phyloP scores from a whole-genome alignment of 495 filamentous ascomycete species.

The Penicillium arizonense region DNA sequence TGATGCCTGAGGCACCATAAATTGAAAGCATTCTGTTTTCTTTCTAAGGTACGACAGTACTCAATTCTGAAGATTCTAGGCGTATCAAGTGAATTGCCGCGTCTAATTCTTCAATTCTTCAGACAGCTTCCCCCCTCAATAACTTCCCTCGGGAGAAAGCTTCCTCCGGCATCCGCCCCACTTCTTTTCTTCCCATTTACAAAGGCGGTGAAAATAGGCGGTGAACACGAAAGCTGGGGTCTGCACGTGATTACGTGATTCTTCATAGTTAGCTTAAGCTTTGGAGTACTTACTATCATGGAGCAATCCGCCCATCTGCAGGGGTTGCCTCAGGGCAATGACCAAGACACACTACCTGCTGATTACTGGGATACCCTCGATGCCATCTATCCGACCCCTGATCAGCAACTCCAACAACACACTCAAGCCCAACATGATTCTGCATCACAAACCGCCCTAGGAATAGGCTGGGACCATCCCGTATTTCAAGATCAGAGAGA shows the following conservation, averaged over 20 bases:
- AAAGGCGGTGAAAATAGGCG: not conserved
- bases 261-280: slow-evolving; percentile 11
- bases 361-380: slow-evolving; percentile 44
- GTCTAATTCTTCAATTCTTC: slow-evolving; percentile 11
- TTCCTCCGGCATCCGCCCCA: not conserved
- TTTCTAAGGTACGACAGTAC: slow-evolving; percentile 11
- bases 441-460: slow-evolving; percentile 8
- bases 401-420: slow-evolving; percentile 26
- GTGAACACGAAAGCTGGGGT: not conserved
- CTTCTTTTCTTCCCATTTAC: not conserved
- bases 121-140: slow-evolving; percentile 6
- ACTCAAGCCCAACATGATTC: slow-evolving; percentile 11
- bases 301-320: slow-evolving; percentile 39
- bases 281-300: slow-evolving; percentile 26
- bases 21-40: slow-evolving; percentile 1
- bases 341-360: slow-evolving; percentile 23
- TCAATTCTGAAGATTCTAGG: slow-evolving; percentile 5
- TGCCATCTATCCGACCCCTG: slow-evolving; percentile 30
- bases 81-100: slow-evolving; percentile 8
- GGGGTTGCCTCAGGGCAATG: slow-evolving; percentile 29
- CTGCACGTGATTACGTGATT: slow-evolving; percentile 9
- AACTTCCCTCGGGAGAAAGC: slow-evolving; percentile 4
- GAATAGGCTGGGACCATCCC: slow-evolving; percentile 12
- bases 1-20: slow-evolving; percentile 16
- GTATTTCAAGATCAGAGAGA: slow-evolving; percentile 21